Conservation (phyloP, 768 basidiomycete species). For the Russula vinacea region DNA sequence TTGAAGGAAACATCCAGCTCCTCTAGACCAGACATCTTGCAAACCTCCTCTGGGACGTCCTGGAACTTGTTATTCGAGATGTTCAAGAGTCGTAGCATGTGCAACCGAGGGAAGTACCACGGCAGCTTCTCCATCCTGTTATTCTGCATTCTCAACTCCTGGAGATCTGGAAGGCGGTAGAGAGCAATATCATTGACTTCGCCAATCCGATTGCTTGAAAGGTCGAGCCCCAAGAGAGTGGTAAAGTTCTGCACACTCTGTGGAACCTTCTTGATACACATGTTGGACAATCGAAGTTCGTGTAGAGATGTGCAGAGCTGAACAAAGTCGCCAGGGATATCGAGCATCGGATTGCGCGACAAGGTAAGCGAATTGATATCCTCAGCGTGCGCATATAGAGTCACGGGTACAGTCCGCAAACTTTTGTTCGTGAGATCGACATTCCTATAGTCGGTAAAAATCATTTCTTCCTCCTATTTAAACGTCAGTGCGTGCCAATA, state of each 20-base stretch:
- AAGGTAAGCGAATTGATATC: constrained; percentile 82
- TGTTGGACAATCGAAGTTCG: constrained; percentile 82
- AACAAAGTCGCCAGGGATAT: constrained; percentile 95
- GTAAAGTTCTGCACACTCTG: constrained; percentile 71
- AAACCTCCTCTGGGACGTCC: constrained; percentile 68
- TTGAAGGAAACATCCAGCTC: constrained; percentile 97
- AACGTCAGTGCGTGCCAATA: constrained; percentile 6
- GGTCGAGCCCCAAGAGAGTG: constrained; percentile 75
- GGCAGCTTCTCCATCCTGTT: constrained; percentile 88
- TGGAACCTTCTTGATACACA: constrained; percentile 94
- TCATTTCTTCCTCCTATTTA: constrained; percentile 67
- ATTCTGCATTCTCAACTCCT: constrained; percentile 75
- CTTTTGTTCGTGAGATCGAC: constrained; percentile 80
- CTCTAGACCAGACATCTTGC: constrained; percentile 63
- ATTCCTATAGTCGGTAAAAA: constrained; percentile 65
- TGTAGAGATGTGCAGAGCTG: constrained; percentile 80
- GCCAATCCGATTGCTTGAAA: constrained; percentile 87
- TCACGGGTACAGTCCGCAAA: constrained; percentile 84
- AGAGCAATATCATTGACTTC: constrained; percentile 86
- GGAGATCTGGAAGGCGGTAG: constrained; percentile 68
- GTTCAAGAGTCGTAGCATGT: constrained; percentile 72
- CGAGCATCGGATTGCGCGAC: constrained; percentile 92
- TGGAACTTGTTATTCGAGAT: constrained; percentile 96
- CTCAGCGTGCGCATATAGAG: constrained; percentile 79
- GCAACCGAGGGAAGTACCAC: constrained; percentile 75